Evolutionary conservation across 2,329 filamentous ascomycete species (phyloP), one percentile per base, ranked within the genome.

Genomic region (Aspergillus sp.): DNA sequence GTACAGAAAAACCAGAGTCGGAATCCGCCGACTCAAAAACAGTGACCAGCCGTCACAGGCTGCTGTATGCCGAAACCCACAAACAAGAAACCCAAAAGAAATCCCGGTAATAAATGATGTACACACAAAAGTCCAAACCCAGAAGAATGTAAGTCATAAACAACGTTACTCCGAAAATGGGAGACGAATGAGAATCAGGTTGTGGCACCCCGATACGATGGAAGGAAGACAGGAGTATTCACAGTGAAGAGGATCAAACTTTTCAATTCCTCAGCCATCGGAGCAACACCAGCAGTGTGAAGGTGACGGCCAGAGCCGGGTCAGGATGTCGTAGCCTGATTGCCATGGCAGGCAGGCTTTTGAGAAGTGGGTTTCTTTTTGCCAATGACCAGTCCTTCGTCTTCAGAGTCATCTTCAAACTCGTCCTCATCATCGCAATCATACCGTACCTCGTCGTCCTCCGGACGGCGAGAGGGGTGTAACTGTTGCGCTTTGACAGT

Each of bases 391-490:
- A 75, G 66, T 3, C 63, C 71, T 63, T 75, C 73, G 32, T 75
- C 73, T 58, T 74, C 73, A 2, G 72, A 74, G 17, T 74, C 71
- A 33, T 66, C 65, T n/a, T 69, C 61, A 13, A 62, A 61, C 22
- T 65, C 71, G 32, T 73, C 65, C 57, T 75, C 73, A 47, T 74
- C 71, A 47, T 73, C 70, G 49, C 69, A 73, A 55, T 73, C 72
- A 51, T 73, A 73, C 41, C 63, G 63, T 32, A 62, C 65, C 50
- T 73, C 69, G 30, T 73, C 69, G 41, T 73, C 72, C 52, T 74
- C 66, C 6, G 56, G 59, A 10, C 62, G 58, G 8, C 63, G 62
- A 3, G 50, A 54, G 3, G 59, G 59, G 35, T 45, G 59, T 9
- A 53, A 47, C 42, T 54, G 56, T 49, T 53, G 56, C 7, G 67